Conservation (phyloP, 2,329 filamentous ascomycete genomes). For the Hypoxylon sp. region DNA sequence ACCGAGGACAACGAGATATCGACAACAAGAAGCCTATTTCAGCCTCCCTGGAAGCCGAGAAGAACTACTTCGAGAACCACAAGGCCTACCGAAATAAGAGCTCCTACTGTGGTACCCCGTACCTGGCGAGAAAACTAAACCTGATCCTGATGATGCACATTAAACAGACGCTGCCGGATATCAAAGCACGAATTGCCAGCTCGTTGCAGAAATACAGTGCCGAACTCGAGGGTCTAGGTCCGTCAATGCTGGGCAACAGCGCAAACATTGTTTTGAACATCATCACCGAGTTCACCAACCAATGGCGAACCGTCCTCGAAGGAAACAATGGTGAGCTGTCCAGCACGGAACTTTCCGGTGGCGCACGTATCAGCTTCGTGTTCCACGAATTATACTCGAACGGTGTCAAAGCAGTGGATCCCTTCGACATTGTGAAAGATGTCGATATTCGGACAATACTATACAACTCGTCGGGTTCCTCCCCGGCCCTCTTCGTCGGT, state of each 20-base stretch:
- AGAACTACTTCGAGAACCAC: conserved; percentile 98
- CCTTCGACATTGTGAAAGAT: conserved; percentile 97
- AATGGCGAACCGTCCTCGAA: conserved; percentile 95
- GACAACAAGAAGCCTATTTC: conserved; percentile 97
- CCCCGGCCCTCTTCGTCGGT: conserved; percentile 94
- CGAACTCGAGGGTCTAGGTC: conserved; percentile 86
- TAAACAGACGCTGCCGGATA: conserved; percentile 98
- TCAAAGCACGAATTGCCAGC: conserved; percentile 95
- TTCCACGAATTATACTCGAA: conserved; percentile 99
- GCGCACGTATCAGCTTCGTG: conserved; percentile 98
- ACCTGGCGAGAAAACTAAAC: conserved; percentile 95
- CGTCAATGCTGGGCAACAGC: conserved; percentile 95
- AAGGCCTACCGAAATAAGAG: conserved; percentile 99
- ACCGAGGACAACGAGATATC: conserved; percentile 96
- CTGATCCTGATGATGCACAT: conserved; percentile 99
- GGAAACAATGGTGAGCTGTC: conserved; percentile 97
- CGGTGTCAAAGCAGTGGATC: conserved; percentile 96
- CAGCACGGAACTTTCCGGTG: conserved; percentile 92
- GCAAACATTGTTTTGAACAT: conserved; percentile 98
- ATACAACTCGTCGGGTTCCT: conserved; percentile 99
- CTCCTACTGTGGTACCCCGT: conserved; percentile 97
- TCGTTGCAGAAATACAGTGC: conserved; percentile 91
- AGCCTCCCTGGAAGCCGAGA: conserved; percentile 90
- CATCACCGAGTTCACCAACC: conserved; percentile 98
- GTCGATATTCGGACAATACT: conserved; percentile 96